Evolutionary conservation across 2,329 filamentous ascomycete genomes (phyloP).

Genomic region (Pseudocercospora musae): DNA sequence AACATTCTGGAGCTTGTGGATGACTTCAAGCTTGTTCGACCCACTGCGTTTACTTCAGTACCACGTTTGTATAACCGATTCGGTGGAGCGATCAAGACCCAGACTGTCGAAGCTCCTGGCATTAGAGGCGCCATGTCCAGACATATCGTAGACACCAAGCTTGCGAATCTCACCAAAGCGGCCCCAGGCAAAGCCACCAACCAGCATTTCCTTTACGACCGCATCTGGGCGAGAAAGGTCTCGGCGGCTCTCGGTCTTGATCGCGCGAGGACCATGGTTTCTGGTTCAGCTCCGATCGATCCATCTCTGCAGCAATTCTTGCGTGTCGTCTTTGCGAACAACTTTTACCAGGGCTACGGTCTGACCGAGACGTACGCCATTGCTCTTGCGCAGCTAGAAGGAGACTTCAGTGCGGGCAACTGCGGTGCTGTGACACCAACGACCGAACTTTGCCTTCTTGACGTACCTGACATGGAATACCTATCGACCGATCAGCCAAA

Average conservation of each 20-base stretch:
- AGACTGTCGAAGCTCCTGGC: conserved; percentile 75
- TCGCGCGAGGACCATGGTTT: conserved; percentile 68
- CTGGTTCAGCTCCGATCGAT: conserved; percentile 86
- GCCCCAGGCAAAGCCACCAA: conserved; percentile 68
- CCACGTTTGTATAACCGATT: conserved; percentile 91
- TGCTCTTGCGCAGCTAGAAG: conserved; percentile 63
- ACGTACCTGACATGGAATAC: conserved; percentile 94
- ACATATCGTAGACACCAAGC: conserved; percentile 75
- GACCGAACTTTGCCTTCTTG: conserved; percentile 74
- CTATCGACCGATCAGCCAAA: conserved; percentile 79
- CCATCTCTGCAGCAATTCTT: conserved; percentile 85
- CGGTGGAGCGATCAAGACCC: conserved; percentile 73
- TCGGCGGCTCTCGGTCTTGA: conserved; percentile 78
- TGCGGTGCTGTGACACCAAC: conserved; percentile 70
- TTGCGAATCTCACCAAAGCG: conserved; percentile 68
- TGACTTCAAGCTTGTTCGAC: conserved; percentile 82
- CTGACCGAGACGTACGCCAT: conserved; percentile 90
- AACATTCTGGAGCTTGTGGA: conserved; percentile 83
- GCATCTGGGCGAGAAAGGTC: conserved; percentile 89
- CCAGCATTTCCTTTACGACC: conserved; percentile 73
- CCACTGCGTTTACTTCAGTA: conserved; percentile 81
- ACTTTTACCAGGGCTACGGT: conserved; percentile 84
- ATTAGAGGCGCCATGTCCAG: conserved; percentile 77
- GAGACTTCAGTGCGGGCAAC: conserved; percentile 74
- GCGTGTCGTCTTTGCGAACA: conserved; percentile 73